Evolutionary conservation across 148 eudicot genomes (phyloP).

Genomic region (Cornus controversa): DNA sequence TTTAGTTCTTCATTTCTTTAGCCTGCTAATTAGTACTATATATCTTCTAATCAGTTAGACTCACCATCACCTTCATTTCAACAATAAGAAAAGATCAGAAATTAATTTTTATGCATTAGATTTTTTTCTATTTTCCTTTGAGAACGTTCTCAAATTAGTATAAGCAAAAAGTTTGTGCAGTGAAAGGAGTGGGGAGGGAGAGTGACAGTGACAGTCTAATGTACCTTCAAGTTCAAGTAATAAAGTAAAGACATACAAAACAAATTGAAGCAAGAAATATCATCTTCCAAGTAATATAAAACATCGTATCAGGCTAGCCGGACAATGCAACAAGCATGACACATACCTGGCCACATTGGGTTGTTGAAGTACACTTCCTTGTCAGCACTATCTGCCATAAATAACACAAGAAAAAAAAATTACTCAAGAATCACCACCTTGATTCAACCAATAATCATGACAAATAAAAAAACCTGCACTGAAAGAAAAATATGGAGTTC

Average conservation of each 20-base stretch:
- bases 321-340: constrained; percentile 10
- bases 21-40: too few species aligned
- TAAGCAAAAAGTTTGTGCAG: too few species aligned
- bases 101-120: background rate
- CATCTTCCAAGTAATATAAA: too few species aligned
- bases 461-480: constrained; percentile 1
- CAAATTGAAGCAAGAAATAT: background rate
- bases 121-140: too few species aligned
- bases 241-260: background rate
- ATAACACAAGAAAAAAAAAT: background rate
- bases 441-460: background rate
- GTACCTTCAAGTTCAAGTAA: background rate
- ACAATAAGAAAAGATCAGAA: background rate
- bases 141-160: background rate
- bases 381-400: constrained; percentile 41
- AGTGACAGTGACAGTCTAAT: too few species aligned
- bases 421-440: constrained; percentile 1
- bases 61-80: too few species aligned
- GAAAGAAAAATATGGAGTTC: background rate
- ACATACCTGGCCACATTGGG: constrained; percentile 99
- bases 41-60: too few species aligned
- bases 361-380: constrained; percentile 75
- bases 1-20: too few species aligned
- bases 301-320: too few species aligned
- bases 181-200: too few species aligned